Evolutionary conservation across 2,329 filamentous ascomycete genomes (phyloP).

Genomic region (Capronia coronata): DNA sequence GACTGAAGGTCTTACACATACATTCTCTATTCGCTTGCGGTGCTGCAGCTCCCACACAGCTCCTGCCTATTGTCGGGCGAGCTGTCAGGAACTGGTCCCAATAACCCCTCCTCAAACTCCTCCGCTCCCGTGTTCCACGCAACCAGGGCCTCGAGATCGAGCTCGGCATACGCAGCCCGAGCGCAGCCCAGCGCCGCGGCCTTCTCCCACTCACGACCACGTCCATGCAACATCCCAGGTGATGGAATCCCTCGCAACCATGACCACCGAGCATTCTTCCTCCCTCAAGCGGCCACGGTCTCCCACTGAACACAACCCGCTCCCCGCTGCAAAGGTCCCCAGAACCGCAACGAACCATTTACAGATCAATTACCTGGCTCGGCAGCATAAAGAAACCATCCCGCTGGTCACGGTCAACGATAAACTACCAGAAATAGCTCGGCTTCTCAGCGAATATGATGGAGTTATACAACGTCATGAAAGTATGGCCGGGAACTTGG

Average conservation of each 20-base stretch:
- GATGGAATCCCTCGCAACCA: constrained; percentile 22
- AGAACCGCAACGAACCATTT: constrained; percentile 53
- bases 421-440: constrained; percentile 65
- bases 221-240: constrained; percentile 14
- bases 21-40: constrained; percentile 17
- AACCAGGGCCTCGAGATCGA: constrained; percentile 2
- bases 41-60: constrained; percentile 25
- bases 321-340: constrained; percentile 44
- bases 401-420: constrained; percentile 60
- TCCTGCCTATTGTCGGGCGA: constrained; percentile 12
- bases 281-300: constrained; percentile 42
- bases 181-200: constrained; percentile 23
- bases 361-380: constrained; percentile 62
- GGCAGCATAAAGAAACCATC: constrained; percentile 56
- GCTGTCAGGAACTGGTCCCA: constrained; percentile 20
- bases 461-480: constrained; percentile 78
- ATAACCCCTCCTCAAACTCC: constrained; percentile 11
- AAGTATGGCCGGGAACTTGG: constrained; percentile 76
- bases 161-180: constrained; percentile 20
- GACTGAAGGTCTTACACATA: constrained; percentile 4
- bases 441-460: constrained; percentile 73
- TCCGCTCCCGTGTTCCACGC: constrained; percentile 11
- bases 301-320: constrained; percentile 37
- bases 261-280: constrained; percentile 34
- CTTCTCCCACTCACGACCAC: constrained; percentile 6